Percentiles rank a stretch among this genome's conserved stretches.
Evolutionary conservation across 495 filamentous ascomycete genomes (phyloP).

Genomic region (Penicillium alfredii): DNA sequence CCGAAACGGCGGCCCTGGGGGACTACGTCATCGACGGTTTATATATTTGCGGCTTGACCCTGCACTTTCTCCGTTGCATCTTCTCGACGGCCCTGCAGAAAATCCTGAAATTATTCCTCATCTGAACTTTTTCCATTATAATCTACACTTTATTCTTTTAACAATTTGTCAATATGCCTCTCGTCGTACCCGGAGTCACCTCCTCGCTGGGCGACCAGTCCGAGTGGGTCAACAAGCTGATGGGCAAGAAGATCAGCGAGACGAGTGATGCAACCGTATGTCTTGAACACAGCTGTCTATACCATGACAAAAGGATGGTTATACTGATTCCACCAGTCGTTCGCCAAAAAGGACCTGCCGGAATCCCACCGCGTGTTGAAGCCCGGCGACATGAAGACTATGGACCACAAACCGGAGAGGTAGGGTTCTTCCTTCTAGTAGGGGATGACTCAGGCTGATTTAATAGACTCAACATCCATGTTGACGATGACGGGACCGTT

Average conservation of each 20-base stretch:
- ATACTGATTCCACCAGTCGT: conserved; percentile 45
- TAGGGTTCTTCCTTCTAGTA: conserved; percentile 23
- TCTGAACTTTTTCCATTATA: no score
- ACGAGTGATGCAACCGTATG: conserved; percentile 43
- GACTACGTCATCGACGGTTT: no score
- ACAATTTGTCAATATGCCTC: conserved; percentile 58
- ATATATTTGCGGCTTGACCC: no score
- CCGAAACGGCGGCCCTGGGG: no score
- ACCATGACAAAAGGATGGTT: neutral
- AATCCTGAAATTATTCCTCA: no score
- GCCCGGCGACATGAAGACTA: conserved; percentile 55
- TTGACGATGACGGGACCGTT: conserved; percentile 68
- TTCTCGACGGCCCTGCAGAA: no score
- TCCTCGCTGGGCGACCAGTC: conserved; percentile 47
- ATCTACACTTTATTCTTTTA: neutral
- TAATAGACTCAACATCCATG: conserved; percentile 62
- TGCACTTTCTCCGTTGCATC: no score
- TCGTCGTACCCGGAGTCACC: conserved; percentile 70
- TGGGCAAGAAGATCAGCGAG: conserved; percentile 65
- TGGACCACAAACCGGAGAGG: conserved; percentile 56
- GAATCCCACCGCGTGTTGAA: conserved; percentile 59
- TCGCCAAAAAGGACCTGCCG: conserved; percentile 70
- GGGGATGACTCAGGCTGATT: neutral
- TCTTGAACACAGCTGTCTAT: conserved; percentile 1
- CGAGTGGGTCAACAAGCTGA: conserved; percentile 67